phyloP scores from a whole-genome alignment of 805 yeast species.

The Debaryomyces hansenii region DNA sequence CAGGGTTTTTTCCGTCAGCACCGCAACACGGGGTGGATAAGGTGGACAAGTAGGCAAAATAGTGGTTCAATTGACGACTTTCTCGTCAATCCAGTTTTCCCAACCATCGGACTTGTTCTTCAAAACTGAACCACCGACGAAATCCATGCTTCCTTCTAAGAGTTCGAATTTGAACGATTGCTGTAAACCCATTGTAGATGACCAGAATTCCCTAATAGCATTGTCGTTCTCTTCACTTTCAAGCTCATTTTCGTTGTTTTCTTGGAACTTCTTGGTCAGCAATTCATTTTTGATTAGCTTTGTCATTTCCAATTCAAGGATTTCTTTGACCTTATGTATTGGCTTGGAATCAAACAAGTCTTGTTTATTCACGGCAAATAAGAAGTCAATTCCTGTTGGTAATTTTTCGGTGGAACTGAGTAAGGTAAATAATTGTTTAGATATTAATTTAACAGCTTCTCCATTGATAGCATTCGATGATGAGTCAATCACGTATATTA shows the following conservation, averaged over 20 bases:
- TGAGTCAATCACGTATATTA: conserved; percentile 78
- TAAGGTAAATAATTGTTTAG: conserved; percentile 58
- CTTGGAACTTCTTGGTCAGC: conserved; percentile 16
- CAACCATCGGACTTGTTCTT: conserved; percentile 56
- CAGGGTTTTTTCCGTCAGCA: conserved; percentile 41
- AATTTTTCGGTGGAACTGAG: conserved; percentile 61
- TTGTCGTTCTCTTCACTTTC: conserved; percentile 42
- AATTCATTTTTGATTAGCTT: conserved; percentile 49
- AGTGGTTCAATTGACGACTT: conserved; percentile 50
- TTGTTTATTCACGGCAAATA: conserved; percentile 80
- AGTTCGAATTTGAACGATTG: conserved; percentile 58
- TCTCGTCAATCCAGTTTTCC: conserved; percentile 79
- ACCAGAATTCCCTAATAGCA: conserved; percentile 42
- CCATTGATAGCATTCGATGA: conserved; percentile 52
- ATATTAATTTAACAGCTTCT: conserved; percentile 38
- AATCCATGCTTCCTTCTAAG: conserved; percentile 72
- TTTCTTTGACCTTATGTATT: conserved; percentile 53
- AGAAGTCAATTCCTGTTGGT: conserved; percentile 69
- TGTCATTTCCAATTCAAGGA: conserved; percentile 65
- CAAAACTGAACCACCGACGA: conserved; percentile 70
- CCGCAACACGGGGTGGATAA: conserved; percentile 11
- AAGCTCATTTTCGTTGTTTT: conserved; percentile 35
- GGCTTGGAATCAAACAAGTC: conserved; percentile 86
- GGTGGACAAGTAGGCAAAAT: neutral
- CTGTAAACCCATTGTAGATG: conserved; percentile 35